A percentile compares a stretch with the other conserved stretches of the same genome.
Evolutionary conservation across 148 eudicot species (phyloP).

Genomic region (Cornus controversa): DNA sequence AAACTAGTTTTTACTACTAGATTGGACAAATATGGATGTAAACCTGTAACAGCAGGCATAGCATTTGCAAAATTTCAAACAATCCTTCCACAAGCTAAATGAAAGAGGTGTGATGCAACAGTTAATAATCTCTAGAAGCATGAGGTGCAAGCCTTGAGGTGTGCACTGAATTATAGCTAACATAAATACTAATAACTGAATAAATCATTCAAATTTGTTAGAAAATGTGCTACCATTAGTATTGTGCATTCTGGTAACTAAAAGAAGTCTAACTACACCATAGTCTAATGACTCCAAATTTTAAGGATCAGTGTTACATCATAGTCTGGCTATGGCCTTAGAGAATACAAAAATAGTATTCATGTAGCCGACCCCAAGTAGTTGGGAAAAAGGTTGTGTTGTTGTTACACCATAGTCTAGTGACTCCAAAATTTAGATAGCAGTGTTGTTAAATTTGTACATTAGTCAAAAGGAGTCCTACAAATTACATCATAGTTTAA

Average conservation of each 20-base stretch:
- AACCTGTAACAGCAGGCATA: not conserved
- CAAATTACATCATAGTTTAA: too few species aligned
- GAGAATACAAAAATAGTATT: too few species aligned
- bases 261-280: not conserved
- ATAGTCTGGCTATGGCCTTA: too few species aligned
- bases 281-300: too few species aligned
- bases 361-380: too few species aligned
- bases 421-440: too few species aligned
- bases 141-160: not conserved
- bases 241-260: not conserved
- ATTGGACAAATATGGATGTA: not conserved
- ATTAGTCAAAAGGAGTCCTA: too few species aligned
- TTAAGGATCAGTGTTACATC: not conserved
- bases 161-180: not conserved
- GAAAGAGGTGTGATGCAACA: not conserved
- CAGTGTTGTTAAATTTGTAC: too few species aligned
- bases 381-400: too few species aligned
- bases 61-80: not conserved
- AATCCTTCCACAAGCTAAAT: not conserved
- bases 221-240: not conserved
- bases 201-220: not conserved
- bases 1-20: not conserved
- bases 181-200: not conserved
- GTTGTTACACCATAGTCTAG: too few species aligned
- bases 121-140: not conserved